Evolutionary conservation across 306 rosid genomes (phyloP).

Genomic region (Vicia villosa): DNA sequence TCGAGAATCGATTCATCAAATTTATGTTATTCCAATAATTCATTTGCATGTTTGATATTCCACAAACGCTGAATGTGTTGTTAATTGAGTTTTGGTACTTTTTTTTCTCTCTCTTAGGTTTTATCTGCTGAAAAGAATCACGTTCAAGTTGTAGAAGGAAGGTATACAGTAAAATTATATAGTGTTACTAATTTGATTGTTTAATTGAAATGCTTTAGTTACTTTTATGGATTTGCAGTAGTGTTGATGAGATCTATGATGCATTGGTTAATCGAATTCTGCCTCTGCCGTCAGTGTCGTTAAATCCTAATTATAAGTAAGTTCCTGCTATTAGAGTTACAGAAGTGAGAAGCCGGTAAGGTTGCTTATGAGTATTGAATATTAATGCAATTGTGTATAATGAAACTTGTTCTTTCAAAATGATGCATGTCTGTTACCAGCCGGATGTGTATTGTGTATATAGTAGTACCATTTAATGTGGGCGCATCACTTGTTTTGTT

Average conservation of each 20-base stretch:
- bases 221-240: conserved; percentile 43
- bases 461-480: not conserved
- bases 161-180: conserved; percentile 41
- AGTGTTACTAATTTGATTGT: conserved; percentile 2
- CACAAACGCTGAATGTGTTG: not conserved
- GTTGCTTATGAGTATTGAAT: conserved; percentile 24
- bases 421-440: conserved; percentile 11
- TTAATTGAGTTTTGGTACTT: conserved; percentile 23
- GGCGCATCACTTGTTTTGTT: no score
- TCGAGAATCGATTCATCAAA: conserved; percentile 3
- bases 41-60: conserved; percentile 8
- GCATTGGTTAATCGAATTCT: conserved; percentile 69
- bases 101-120: conserved; percentile 55
- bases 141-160: conserved; percentile 62
- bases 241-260: conserved; percentile 72
- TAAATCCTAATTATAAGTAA: conserved; percentile 69
- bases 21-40: not conserved
- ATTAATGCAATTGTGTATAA: conserved; percentile 8
- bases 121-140: conserved; percentile 53
- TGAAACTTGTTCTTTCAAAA: conserved; percentile 12
- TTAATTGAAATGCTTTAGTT: conserved; percentile 4
- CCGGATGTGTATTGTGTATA: no score
- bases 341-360: conserved; percentile 7
- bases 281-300: conserved; percentile 46
- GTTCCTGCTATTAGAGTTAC: conserved; percentile 33